These are phyloP conservation scores for Rhynchospora pubera DNA, from an alignment of 176 grass and related monocot species.

Conservation along the genomic window DNA sequence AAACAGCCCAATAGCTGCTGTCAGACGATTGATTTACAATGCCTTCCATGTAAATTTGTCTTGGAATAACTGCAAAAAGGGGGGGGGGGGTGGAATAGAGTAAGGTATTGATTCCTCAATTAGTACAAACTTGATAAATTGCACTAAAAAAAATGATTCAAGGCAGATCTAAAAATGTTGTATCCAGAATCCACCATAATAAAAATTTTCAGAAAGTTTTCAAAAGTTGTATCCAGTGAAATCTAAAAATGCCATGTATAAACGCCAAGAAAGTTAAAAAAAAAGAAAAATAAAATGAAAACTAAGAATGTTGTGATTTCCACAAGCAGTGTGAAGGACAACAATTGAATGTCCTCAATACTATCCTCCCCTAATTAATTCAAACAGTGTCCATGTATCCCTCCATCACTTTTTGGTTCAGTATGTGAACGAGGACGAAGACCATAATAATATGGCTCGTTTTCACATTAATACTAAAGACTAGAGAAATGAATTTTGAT, in stretches of 20 bases:
- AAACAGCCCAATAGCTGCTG: conserved; percentile 83
- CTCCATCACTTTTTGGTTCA: not conserved
- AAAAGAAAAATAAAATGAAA: not conserved
- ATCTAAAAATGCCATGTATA: not conserved
- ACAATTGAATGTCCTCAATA: not conserved
- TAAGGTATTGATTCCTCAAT: not conserved
- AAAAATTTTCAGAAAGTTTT: too few species aligned
- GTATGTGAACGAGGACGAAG: not conserved
- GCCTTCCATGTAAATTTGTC: conserved; percentile 89
- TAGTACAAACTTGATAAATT: not conserved
- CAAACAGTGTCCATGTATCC: not conserved
- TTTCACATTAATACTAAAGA: not conserved
- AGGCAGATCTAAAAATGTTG: not conserved
- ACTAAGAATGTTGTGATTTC: not conserved
- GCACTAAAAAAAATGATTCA: not conserved
- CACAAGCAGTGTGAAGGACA: not conserved
- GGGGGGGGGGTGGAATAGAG: not conserved
- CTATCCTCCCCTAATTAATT: not conserved
- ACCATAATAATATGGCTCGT: not conserved
- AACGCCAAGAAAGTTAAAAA: not conserved
- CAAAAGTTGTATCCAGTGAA: not conserved
- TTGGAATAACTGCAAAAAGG: conserved; percentile 62
- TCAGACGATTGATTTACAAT: conserved; percentile 81
- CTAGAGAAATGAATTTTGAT: not conserved
- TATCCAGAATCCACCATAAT: not conserved